Evolutionary conservation across 2,329 filamentous ascomycete genomes (phyloP).

Genomic region (Aspergillus latus): DNA sequence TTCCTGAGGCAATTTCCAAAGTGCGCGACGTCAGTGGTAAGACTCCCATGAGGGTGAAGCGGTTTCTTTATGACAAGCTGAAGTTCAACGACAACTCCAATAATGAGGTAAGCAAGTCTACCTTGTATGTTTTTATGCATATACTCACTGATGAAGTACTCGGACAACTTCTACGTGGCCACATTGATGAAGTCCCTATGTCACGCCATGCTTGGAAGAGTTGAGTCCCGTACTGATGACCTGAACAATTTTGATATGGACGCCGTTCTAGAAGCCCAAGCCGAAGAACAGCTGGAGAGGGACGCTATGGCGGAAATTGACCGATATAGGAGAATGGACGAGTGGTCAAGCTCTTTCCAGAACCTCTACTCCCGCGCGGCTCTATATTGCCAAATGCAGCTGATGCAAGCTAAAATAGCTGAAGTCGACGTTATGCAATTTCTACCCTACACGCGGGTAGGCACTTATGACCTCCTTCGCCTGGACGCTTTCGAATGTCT

Average conservation of each 20-base stretch:
- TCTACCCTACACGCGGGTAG: conserved; percentile 59
- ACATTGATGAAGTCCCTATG: conserved; percentile 68
- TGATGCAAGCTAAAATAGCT: conserved; percentile 55
- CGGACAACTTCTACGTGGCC: conserved; percentile 86
- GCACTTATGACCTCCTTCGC: conserved; percentile 61
- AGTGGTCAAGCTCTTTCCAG: conserved; percentile 66
- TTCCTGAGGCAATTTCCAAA: conserved; percentile 75
- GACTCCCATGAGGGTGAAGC: conserved; percentile 75
- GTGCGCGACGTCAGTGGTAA: conserved; percentile 73
- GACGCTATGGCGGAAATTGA: conserved; percentile 62
- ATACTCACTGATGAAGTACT: conserved; percentile 55
- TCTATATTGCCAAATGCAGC: conserved; percentile 57
- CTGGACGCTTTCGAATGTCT: conserved; percentile 60
- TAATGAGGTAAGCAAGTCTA: conserved; percentile 57
- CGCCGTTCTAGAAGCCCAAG: conserved; percentile 49
- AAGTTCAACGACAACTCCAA: conserved; percentile 93
- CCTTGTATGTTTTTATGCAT: background rate
- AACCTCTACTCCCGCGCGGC: conserved; percentile 64
- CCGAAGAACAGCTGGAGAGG: conserved; percentile 56
- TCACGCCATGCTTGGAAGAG: conserved; percentile 52
- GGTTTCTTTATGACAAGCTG: conserved; percentile 84
- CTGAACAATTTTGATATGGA: conserved; percentile 48
- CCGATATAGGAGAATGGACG: conserved; percentile 63
- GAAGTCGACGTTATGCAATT: conserved; percentile 57
- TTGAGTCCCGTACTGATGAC: conserved; percentile 41